Base-by-base conservation (phyloP, 2,329 filamentous ascomycete species). In the Penicillium sp. region DNA sequence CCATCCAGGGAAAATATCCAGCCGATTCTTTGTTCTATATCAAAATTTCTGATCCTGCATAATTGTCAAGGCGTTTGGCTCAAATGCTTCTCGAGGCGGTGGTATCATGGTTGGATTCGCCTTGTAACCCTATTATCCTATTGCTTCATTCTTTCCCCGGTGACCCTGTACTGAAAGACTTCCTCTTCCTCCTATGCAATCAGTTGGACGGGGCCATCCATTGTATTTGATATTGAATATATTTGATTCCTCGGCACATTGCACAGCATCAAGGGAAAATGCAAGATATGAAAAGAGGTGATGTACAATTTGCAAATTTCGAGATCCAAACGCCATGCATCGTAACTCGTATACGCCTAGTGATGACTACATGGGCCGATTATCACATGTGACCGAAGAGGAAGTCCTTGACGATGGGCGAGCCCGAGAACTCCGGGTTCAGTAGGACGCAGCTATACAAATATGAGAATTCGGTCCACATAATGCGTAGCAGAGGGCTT, bases 351-450 rank as follows among this genome's bases (percentile, higher is more conserved):
- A 41, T 34, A 2, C 40, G 12, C 28, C n/a, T 13, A 18, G 16
- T 25, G 7, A 33, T 29, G 10, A 16, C 3, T 10, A n/a, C 4
- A n/a, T 18, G 18, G 18, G 22, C 27, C 13, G 27, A 41, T 49
- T 56, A 68, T 34, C 59, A 67, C 33, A 64, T 58, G 27, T 66
- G 60, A 18, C 66, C 65, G 67, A 95, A 93, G 42, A 96, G 77
- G 66, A 96, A 96, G 50, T 95, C 89, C 66, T 93, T 95, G 36
- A 95, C 77, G 2, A 95, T 83, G 0, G 90, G 88, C n/a, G 89
- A 93, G 10, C 88, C 87, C 29, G 90, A 88, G 65, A 96, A 96
- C 69, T 96, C 90, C 0, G 92, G 92, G 68, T 96, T 96, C 27
- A 96, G 74, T 57, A 97, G 73, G 53, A 96, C 85, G 72, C 91